Evolutionary conservation across 768 basidiomycete species (phyloP).

Genomic region (Hydnum rufescens): DNA sequence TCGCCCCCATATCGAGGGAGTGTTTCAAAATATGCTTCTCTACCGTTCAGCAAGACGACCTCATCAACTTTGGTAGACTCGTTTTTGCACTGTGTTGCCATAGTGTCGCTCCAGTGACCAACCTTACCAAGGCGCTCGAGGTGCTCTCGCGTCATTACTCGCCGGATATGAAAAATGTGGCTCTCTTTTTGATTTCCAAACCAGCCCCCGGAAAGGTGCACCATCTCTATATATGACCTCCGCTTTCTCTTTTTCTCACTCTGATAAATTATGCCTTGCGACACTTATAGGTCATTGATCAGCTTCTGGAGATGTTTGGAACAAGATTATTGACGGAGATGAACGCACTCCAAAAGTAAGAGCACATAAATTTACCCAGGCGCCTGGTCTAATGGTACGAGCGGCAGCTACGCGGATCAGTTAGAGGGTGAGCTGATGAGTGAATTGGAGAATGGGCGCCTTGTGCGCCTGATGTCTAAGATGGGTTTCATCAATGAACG

Average conservation of each 20-base stretch:
- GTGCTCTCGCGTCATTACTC: slow-evolving; percentile 53
- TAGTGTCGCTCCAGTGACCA: slow-evolving; percentile 41
- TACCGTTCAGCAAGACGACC: slow-evolving; percentile 50
- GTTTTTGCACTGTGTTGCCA: slow-evolving; percentile 57
- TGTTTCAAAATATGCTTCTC: neutral
- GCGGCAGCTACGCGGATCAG: slow-evolving; percentile 48
- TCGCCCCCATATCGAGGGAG: neutral
- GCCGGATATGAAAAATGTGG: slow-evolving; percentile 60
- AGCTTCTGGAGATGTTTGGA: slow-evolving; percentile 64
- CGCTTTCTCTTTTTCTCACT: no score
- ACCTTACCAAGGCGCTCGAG: slow-evolving; percentile 55
- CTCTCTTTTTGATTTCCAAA: slow-evolving; percentile 59
- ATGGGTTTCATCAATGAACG: slow-evolving; percentile 98
- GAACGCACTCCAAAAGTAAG: slow-evolving; percentile 64
- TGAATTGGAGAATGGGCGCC: slow-evolving; percentile 84
- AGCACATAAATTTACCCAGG: slow-evolving; percentile 4
- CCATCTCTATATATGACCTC: neutral
- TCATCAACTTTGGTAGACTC: slow-evolving; percentile 68
- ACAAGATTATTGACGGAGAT: slow-evolving; percentile 56
- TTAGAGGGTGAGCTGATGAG: slow-evolving; percentile 68
- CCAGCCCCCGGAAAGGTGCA: slow-evolving; percentile 40
- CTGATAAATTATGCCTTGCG: no score
- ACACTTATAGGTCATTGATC: slow-evolving; percentile 58
- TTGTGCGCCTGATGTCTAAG: slow-evolving; percentile 78
- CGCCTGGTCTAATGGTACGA: neutral